Conservation (phyloP, 1,284 basidiomycete genomes). For the Microbotryum silenes-acaulis region DNA sequence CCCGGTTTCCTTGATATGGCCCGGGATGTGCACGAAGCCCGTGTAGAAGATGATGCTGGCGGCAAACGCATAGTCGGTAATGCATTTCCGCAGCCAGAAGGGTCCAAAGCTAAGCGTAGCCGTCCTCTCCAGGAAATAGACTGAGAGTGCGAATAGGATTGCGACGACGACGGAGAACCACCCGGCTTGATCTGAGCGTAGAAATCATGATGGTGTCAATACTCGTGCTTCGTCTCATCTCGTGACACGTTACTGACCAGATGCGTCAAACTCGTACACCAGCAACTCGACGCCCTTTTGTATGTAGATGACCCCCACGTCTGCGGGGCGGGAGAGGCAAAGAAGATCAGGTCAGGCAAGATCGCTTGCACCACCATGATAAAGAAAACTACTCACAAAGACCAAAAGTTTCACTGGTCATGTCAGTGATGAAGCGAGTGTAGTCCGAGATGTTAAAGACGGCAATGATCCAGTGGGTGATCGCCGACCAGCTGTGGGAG, state of each 20-base stretch:
- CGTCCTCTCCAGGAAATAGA: conserved; percentile 38
- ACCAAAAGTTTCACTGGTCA: conserved; percentile 71
- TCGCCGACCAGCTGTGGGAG: conserved; percentile 80
- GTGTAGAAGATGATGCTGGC: conserved; percentile 44
- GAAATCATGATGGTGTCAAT: conserved; percentile 20
- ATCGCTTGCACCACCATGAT: neutral
- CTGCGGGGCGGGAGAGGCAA: conserved; percentile 36
- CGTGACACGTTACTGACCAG: neutral
- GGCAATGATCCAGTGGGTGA: conserved; percentile 82
- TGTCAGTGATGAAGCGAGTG: conserved; percentile 65
- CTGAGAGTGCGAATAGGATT: conserved; percentile 42
- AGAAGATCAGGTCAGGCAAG: neutral
- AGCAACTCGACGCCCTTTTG: conserved; percentile 46
- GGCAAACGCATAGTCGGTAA: conserved; percentile 42
- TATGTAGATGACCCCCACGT: conserved; percentile 51
- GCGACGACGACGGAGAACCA: conserved; percentile 46
- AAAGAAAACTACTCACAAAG: conserved; percentile 21
- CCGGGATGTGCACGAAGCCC: conserved; percentile 23
- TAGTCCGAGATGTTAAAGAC: conserved; percentile 55
- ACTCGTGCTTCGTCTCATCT: neutral
- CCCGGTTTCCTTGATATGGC: conserved; percentile 30
- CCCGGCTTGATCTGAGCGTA: conserved; percentile 34
- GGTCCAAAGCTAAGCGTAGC: conserved; percentile 34
- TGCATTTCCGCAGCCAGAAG: conserved; percentile 40
- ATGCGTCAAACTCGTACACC: conserved; percentile 24